Evolutionary conservation across 2,329 filamentous ascomycete species (phyloP), one percentile per base, ranked within the genome.

Genomic region (Geosmithia morbida): DNA sequence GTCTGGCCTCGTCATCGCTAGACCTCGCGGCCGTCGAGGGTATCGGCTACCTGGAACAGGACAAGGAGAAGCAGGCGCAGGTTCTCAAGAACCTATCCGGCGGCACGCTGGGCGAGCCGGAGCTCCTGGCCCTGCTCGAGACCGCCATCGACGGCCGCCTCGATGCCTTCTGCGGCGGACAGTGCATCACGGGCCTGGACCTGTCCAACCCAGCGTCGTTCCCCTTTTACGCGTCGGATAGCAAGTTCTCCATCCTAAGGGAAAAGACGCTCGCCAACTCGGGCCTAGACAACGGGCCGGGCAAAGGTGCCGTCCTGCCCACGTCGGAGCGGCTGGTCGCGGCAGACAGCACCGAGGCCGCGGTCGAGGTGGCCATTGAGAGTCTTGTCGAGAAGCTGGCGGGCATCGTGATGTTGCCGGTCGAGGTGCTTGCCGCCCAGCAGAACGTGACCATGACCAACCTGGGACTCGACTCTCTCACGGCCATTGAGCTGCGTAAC

Each of bases 161-260:
- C 3, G 57, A 57, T 0, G 52, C 54, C 0, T 58, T 63, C 0
- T 75, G 70, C 56, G 66, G 68, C 48, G 65, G 61, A 41, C 74
- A 78, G 54, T 68, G 66, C 39, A 72, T 78, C 51, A 77, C 74
- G 0, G 75, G 75, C 2, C 67, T 78, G 56, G 65, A 67, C 47
- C 68, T 77, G 50, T 51, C 52, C 7, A 37, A 37, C 69, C 65
- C 19, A 63, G 65, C 60, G 2, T 60, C 65, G 53, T 59, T 67
- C 45, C 72, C 72, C 0, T 78, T 75, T 61, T 79, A 74, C 68
- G 68, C 67, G 3, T 56, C 64, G 2, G 75, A 79, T 45, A 70
- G 68, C 47, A 77, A 74, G 55, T 77, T 77, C 59, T 67, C 68
- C 22, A 26, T 48, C 62, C 22, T 26, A 5, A 26, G 22, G 67